These are phyloP conservation scores for Mycena sanguinolenta DNA, from an alignment of 768 basidiomycete genomes.

Conservation along the genomic window DNA sequence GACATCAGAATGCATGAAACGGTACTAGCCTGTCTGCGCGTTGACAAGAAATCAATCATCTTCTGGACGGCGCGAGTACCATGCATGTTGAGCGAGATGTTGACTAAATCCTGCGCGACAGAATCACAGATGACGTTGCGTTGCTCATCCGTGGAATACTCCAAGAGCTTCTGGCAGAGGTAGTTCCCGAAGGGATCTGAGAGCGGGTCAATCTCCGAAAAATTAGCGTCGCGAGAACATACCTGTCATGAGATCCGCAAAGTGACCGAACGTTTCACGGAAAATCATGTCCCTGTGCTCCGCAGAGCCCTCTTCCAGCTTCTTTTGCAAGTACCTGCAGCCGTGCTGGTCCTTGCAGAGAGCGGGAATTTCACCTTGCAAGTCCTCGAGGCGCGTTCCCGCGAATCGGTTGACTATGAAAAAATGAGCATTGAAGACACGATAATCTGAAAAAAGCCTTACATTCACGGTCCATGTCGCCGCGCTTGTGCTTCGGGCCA, in stretches of 20 bases:
- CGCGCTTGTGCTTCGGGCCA: constrained; percentile 94
- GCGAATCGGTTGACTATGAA: constrained; percentile 93
- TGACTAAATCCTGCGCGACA: constrained; percentile 96
- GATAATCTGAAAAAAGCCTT: constrained; percentile 34
- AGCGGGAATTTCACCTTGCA: constrained; percentile 93
- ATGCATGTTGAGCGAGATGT: constrained; percentile 99
- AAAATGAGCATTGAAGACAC: constrained; percentile 9
- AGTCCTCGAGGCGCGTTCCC: constrained; percentile 94
- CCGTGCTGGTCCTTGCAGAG: constrained; percentile 99
- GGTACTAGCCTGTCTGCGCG: constrained; percentile 87
- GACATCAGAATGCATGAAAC: constrained; percentile 48
- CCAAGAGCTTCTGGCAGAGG: constrained; percentile 96
- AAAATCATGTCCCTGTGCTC: constrained; percentile 99
- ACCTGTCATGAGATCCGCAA: constrained; percentile 99
- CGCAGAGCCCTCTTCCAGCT: constrained; percentile 94
- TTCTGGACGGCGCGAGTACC: constrained; percentile 99
- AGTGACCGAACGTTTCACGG: constrained; percentile 97
- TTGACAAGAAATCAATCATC: constrained; percentile 99
- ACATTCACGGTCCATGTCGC: constrained; percentile 93
- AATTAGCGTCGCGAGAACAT: neutral
- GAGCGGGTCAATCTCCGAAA: constrained; percentile 18
- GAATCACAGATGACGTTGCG: constrained; percentile 97
- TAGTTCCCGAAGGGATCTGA: constrained; percentile 99
- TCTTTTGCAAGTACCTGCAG: constrained; percentile 98
- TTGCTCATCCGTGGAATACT: constrained; percentile 98